A percentile compares a stretch with the other conserved stretches of the same genome.
Evolutionary conservation across 208 protist genomes (phyloP).

Genomic region (Acanthamoeba quina): DNA sequence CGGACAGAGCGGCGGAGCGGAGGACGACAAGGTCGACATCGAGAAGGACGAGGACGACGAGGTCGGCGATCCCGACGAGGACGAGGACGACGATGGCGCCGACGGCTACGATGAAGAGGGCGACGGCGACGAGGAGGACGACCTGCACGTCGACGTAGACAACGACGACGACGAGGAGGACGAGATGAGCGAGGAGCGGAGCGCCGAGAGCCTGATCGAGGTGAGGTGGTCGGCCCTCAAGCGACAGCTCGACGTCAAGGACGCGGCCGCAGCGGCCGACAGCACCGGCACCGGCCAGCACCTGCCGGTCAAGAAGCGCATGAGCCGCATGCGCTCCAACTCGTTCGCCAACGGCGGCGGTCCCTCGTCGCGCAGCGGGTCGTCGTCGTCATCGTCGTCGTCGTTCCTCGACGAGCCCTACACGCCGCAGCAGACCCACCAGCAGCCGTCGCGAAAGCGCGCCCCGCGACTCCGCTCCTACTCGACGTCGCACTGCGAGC

Average conservation of each 20-base stretch:
- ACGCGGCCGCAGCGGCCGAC: background rate
- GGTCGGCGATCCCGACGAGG: constrained; percentile 20
- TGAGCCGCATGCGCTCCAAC: constrained; percentile 22
- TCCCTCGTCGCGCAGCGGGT: background rate
- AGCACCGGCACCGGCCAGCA: background rate
- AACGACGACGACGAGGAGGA: background rate
- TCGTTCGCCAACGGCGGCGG: background rate
- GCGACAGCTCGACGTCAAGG: constrained; percentile 12
- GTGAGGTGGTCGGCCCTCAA: constrained; percentile 35
- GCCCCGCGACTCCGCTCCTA: background rate
- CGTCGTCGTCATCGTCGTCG: background rate
- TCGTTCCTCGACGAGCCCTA: background rate
- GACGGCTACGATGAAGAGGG: background rate
- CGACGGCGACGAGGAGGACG: background rate
- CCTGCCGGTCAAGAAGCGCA: constrained; percentile 24
- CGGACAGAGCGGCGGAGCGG: background rate
- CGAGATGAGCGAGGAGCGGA: constrained; percentile 1
- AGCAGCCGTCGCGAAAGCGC: background rate
- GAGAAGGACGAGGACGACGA: background rate
- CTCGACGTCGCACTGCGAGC: background rate
- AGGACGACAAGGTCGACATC: background rate
- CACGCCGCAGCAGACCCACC: constrained; percentile 1
- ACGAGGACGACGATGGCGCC: background rate
- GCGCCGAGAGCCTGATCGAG: background rate
- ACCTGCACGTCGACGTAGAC: background rate